A percentile compares a stretch with the other conserved stretches of the same genome.
phyloP scores from a whole-genome alignment of 805 yeast species.

The Hanseniaspora meyeri region DNA sequence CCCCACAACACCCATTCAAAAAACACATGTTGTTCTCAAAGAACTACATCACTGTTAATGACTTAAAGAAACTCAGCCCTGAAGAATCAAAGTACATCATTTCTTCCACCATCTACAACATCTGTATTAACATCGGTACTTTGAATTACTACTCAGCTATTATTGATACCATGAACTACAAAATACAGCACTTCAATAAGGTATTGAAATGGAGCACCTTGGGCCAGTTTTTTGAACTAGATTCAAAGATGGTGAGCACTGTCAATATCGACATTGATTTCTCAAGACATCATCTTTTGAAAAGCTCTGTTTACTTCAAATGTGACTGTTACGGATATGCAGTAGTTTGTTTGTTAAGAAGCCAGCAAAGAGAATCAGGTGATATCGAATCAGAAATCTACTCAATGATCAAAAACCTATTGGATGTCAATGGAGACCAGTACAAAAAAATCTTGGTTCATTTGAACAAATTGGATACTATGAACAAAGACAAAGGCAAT shows the following conservation, averaged over 20 bases:
- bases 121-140: slow-evolving; percentile 47
- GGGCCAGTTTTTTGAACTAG: slow-evolving; percentile 35
- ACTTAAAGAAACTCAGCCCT: slow-evolving; percentile 15
- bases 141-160: slow-evolving; percentile 45
- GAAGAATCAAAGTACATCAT: slow-evolving; percentile 11
- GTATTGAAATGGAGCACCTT: slow-evolving; percentile 37
- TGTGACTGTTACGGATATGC: slow-evolving; percentile 15
- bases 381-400: slow-evolving; percentile 31
- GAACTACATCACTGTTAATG: slow-evolving; percentile 13
- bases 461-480: slow-evolving; percentile 15
- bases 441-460: slow-evolving; percentile 19
- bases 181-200: slow-evolving; percentile 33
- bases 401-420: slow-evolving; percentile 33
- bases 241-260: slow-evolving; percentile 14
- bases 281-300: slow-evolving; percentile 12
- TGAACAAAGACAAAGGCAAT: slow-evolving; percentile 20
- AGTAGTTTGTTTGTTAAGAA: slow-evolving; percentile 30
- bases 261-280: not conserved
- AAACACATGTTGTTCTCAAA: slow-evolving; percentile 4
- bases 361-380: slow-evolving; percentile 39
- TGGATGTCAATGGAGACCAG: slow-evolving; percentile 26
- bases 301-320: slow-evolving; percentile 12
- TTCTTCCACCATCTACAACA: slow-evolving; percentile 20
- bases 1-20: slow-evolving; percentile 5
- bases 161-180: slow-evolving; percentile 28